Conservation (phyloP, 78 protist species). For the Dictyostelium capitatum region DNA sequence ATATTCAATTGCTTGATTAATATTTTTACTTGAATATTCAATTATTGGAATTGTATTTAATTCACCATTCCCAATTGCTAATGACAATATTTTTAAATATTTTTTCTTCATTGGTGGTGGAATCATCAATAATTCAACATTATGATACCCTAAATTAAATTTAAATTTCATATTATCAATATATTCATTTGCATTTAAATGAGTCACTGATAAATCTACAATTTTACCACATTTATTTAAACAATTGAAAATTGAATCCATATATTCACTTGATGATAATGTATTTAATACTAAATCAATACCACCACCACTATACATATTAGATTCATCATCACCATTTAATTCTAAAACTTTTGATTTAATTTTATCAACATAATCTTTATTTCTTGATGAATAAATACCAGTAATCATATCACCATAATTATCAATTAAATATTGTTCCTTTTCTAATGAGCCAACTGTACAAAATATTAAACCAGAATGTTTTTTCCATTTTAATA, state of each 20-base stretch:
- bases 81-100: neutral
- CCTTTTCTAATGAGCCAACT: conserved; percentile 39
- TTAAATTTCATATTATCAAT: neutral
- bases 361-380: neutral
- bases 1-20: conserved; percentile 19
- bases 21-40: neutral
- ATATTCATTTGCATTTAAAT: neutral
- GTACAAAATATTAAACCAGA: neutral
- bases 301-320: conserved; percentile 4
- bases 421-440: neutral
- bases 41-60: neutral
- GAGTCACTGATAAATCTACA: conserved; percentile 66
- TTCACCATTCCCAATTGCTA: neutral
- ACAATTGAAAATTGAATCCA: conserved; percentile 33
- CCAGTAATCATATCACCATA: conserved; percentile 4
- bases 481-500: conserved; percentile 38
- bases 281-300: conserved; percentile 81
- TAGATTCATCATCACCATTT: too few species aligned
- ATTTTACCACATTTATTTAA: conserved; percentile 48
- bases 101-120: neutral
- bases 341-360: neutral
- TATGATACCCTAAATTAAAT: conserved; percentile 3
- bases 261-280: conserved; percentile 48
- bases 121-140: neutral
- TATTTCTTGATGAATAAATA: neutral